These are phyloP conservation scores for Hypoxylon sp. DNA, from an alignment of 2,329 filamentous ascomycete species.

Conservation along the genomic window DNA sequence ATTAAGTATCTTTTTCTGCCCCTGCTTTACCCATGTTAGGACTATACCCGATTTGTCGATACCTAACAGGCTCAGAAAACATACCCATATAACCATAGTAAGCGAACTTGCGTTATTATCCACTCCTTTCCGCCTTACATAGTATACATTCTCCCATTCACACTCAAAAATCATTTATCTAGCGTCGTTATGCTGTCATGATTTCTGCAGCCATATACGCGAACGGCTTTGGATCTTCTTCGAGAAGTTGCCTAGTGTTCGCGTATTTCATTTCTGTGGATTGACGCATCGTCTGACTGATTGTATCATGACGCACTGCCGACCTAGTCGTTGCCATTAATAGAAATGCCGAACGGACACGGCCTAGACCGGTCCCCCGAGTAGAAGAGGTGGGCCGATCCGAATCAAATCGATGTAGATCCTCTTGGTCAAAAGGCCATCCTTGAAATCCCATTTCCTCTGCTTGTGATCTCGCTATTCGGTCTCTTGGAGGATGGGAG, in stretches of 20 bases:
- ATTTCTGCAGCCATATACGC: background rate
- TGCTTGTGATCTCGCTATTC: conserved; percentile 10
- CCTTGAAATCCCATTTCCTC: conserved; percentile 4
- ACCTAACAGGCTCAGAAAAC: too few species aligned
- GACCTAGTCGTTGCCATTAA: background rate
- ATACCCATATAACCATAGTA: too few species aligned
- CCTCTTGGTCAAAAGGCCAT: background rate
- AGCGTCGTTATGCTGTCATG: background rate
- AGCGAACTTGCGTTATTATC: background rate
- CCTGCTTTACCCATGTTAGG: too few species aligned
- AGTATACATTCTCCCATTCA: background rate
- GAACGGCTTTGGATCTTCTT: background rate
- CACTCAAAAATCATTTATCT: background rate
- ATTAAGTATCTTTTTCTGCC: too few species aligned
- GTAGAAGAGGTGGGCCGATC: conserved; percentile 1
- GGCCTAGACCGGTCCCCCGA: conserved; percentile 1
- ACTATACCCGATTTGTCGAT: too few species aligned
- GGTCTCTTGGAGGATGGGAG: conserved; percentile 13
- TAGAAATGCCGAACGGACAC: conserved; percentile 10
- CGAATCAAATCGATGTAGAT: conserved; percentile 4
- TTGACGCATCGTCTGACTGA: conserved; percentile 5
- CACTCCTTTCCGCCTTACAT: background rate
- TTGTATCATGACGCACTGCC: background rate
- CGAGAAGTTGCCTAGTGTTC: background rate
- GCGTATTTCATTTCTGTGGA: background rate